Base-by-base conservation (phyloP, 2,329 filamentous ascomycete species). In the Penicillium sp. region DNA sequence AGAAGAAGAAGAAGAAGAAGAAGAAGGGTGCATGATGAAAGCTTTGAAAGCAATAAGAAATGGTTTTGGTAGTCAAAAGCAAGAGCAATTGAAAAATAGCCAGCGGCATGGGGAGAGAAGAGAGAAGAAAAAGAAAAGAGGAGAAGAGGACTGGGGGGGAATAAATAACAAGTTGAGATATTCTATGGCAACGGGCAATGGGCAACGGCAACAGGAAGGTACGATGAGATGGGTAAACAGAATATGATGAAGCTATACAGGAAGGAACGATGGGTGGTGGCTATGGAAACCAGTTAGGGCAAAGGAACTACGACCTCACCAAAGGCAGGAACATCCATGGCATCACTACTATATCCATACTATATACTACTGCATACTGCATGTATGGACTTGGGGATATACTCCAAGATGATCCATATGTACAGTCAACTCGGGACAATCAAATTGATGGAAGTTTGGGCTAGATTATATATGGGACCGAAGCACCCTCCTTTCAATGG, bases 41-140 rank as follows among this genome's bases (percentile, higher is more conserved):
- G 50, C 25, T 41, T 45, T n/a, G 40, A n/a, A 52, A 52, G 38
- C 15, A 43, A 33, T 43, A 21, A 52, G 19, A 33, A 33, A 33
- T 43, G 38, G 27, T 9, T 43, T 21, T 43, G n/a, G 38, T 46
- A 27, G 45, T 46, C 29, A 46, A 53, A 6, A 27, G 40, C 38
- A 33, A 23, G 10, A 29, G 48, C 46, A 51, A 43, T 25, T 50
- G 45, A 56, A 21, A 50, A 55, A 23, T n/a, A 50, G 47, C 47
- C 53, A 51, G 46, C 35, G 53, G 53, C 53, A 56, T 51, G 29
- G 47, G 38, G 53, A 45, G 53, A 56, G 40, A 33, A 37, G 29
- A 56, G n/a, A 51, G 38, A 7, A 56, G 48, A 50, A 42, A 38
- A 35, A 13, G 35, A 50, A 13, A 33, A 33, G 31, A 31, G 12